Conservation (phyloP, 768 basidiomycete genomes). For the Sarcodon sp. region DNA sequence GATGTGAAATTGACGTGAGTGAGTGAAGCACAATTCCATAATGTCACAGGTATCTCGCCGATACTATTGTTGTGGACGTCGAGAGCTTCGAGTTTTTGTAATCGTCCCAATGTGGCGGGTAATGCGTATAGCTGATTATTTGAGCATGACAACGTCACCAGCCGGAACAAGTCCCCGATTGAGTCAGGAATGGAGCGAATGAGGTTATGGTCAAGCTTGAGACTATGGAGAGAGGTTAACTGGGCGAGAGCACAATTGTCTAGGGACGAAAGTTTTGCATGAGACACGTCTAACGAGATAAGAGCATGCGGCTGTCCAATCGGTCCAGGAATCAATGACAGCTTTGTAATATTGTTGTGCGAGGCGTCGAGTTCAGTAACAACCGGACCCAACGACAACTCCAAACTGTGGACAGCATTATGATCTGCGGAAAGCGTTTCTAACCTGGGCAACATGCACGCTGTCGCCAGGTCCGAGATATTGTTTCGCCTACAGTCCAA, state of each 20-base stretch:
- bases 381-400: slow-evolving; percentile 59
- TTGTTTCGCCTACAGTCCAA: slow-evolving; percentile 84
- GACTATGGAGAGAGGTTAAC: slow-evolving; percentile 53
- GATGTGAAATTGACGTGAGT: slow-evolving; percentile 74
- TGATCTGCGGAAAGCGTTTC: slow-evolving; percentile 64
- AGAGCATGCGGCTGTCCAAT: slow-evolving; percentile 40
- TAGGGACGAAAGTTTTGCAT: slow-evolving; percentile 77
- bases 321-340: slow-evolving; percentile 46
- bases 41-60: slow-evolving; percentile 50
- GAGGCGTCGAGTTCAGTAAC: slow-evolving; percentile 62
- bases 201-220: slow-evolving; percentile 79
- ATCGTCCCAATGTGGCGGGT: slow-evolving; percentile 61
- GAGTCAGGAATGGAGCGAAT: slow-evolving; percentile 78
- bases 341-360: slow-evolving; percentile 80
- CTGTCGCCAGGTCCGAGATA: slow-evolving; percentile 60
- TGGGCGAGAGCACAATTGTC: slow-evolving; percentile 64
- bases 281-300: slow-evolving; percentile 73
- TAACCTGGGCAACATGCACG: slow-evolving; percentile 59
- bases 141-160: slow-evolving; percentile 73
- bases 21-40: slow-evolving; percentile 81
- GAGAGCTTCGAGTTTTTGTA: slow-evolving; percentile 62
- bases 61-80: slow-evolving; percentile 91
- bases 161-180: slow-evolving; percentile 57
- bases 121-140: slow-evolving; percentile 78
- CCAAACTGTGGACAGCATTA: slow-evolving; percentile 72